Base-by-base conservation (phyloP, 2,329 filamentous ascomycete species). In the Claviceps lovelessii region DNA sequence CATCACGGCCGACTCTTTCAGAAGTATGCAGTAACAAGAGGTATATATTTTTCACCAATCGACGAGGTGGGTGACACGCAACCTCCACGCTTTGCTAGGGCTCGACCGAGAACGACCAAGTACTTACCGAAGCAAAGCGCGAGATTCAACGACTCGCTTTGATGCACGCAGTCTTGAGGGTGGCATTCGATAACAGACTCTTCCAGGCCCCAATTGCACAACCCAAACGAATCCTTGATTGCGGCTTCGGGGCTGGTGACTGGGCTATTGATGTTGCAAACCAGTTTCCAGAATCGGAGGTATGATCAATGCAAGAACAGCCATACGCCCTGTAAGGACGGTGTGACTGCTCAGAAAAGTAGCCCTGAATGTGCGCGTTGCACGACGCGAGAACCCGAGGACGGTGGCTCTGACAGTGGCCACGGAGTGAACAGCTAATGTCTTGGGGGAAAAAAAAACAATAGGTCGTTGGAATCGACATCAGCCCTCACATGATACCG, bases 221-320 rank as follows among this genome's bases (percentile, higher is more conserved):
- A 33, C 77, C 79, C 29, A 71, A 72, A 60, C 77, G 76, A 62
- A 76, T 89, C 46, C 73, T 90, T 33, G 86, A 90, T 56, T 88
- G 84, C 61, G 86, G 86, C 0, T 86, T 81, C 67, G 86, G 86
- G 45, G 76, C 81, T n/a, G 85, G 76, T 45, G 74, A 80, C 50
- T 90, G 86, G 86, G 84, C 85, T 28, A 70, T 79, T 39, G 83
- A 85, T 29, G 81, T 86, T 53, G 85, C 85, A 49, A 76, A 79
- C 62, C 72, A 77, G 58, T 72, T 84, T 68, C 83, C 83, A 51
- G 69, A 74, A 57, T 84, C 81, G 63, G 77, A 87, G 73, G 85
- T 86, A 55, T 29, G 53, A 35, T 5, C 5, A n/a, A n/a, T 45
- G 48, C 48, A 28, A 39, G 11, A 45, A 23, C 23, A 23, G 29